Conservation (phyloP, 2,329 filamentous ascomycete species). For the Diaporthe sp. region DNA sequence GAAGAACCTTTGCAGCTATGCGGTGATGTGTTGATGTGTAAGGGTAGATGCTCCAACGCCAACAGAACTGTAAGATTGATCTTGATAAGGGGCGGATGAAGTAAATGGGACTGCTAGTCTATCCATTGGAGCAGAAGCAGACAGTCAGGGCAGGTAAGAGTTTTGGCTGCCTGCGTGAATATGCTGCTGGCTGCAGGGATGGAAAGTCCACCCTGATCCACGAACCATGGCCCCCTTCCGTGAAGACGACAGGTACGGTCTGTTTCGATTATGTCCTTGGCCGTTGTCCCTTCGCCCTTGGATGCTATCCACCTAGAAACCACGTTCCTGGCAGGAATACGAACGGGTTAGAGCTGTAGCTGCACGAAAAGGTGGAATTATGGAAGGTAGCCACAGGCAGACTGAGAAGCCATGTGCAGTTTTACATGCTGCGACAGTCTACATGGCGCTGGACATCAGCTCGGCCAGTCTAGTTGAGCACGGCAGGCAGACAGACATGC, state of each 20-base stretch:
- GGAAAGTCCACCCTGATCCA: background rate
- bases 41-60: background rate
- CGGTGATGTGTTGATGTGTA: background rate
- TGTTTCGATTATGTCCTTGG: background rate
- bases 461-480: background rate
- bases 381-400: background rate
- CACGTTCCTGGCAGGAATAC: background rate
- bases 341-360: background rate
- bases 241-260: background rate
- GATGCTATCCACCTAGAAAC: background rate
- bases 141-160: background rate
- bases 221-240: background rate
- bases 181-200: background rate
- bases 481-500: background rate
- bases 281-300: background rate
- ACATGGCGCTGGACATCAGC: background rate
- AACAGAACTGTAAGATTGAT: background rate
- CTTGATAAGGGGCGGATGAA: background rate
- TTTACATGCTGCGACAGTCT: background rate
- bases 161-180: background rate
- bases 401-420: background rate
- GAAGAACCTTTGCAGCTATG: background rate
- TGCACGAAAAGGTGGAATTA: background rate
- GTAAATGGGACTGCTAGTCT: background rate
- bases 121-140: background rate